Base-by-base conservation (phyloP, 371 early-diverging fungal genomes). In the Rhizopus arrhizus region DNA sequence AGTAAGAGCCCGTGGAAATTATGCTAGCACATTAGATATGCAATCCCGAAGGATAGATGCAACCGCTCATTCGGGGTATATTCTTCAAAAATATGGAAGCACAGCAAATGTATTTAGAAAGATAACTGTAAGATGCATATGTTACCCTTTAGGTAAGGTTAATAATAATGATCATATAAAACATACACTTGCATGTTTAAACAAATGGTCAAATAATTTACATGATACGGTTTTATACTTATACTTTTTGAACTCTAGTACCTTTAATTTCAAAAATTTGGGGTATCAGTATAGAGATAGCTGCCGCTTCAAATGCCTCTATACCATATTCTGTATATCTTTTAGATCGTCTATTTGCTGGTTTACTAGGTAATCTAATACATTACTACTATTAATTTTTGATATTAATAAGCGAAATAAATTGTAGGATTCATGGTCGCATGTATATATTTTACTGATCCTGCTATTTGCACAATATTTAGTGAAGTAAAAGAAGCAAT, bases 401-500 rank as follows among this genome's bases (percentile, higher is more conserved):
- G 15, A 13, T 11, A 15, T 34, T 54, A 13, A 13, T 28, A 48
- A 58, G 34, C 22, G 34, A 29, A 36, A 31, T 28, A n/a, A 35
- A 33, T 11, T 47, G 22, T 65, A 74, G 78, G 74, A 0, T 56
- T 74, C 34, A 59, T 77, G 64, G 64, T 74, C 12, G 66, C 66
- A 40, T 56, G 58, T 33, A 66, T 77, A 3, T 77, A 71, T 36
- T 74, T 74, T 33, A 65, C 74, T 2, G 78, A 77, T 50, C 78
- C 78, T 34, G 67, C 72, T 5, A 68, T 77, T 9, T 49, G 48
- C 4, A 59, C 58, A 7, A 63, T 68, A 0, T 38, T 59, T 12
- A 53, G 46, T 0, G 70, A 72, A 7, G 33, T 42, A 0, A 16
- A 29, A 6, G 45, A 49, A 2, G 8, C 29, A 2, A n/a, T 72